Base-by-base conservation (phyloP, 75 land plant genomes). In the Picea sitchensis region DNA sequence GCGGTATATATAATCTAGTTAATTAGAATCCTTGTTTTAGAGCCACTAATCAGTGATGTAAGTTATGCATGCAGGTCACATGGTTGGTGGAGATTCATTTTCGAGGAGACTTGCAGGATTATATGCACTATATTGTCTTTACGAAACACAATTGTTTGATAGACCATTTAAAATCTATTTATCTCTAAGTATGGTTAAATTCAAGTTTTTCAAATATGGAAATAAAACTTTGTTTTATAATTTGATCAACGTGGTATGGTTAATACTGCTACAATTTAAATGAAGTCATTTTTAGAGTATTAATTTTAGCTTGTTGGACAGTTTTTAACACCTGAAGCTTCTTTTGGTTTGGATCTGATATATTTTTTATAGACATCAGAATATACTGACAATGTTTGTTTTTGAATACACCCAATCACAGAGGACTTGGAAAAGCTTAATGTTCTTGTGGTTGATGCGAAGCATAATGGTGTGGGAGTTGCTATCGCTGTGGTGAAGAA, bases 41-140 rank as follows among this genome's bases (percentile, higher is more conserved):
- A 71, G 9, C 8, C 51, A 44, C 51, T 41, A n/a, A 71, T 32
- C 15, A 76, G 32, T 56, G 8, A 77, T 31, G 30, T 5, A 20
- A 34, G 21, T 6, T 78, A 23, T 36, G 47, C 74, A 60, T 78
- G 64, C 87, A 94, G 96, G 92, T 68, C 75, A 89, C 75, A 83
- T 96, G 84, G 69, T 74, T 65, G 54, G 71, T 31, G 79, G 74
- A 51, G 86, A 20, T 65, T 36, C 88, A 63, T 62, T 95, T 11
- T 87, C 94, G 11, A 79, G 86, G 80, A 95, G 86, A 83, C 71
- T 97, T 65, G 99, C 92, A 59, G 99, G 94, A 20, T 81, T 95
- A 17, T 97, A 91, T 79, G 91, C 92, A 79, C 88, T 97, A 26
- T 95, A 97, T 83, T 91, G 91, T 81, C 89, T 97, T 26, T 93